Percentiles rank a stretch among this genome's conserved stretches.
Conservation (phyloP, 73 alveolate species). For the Paramecium tetraurelia region DNA sequence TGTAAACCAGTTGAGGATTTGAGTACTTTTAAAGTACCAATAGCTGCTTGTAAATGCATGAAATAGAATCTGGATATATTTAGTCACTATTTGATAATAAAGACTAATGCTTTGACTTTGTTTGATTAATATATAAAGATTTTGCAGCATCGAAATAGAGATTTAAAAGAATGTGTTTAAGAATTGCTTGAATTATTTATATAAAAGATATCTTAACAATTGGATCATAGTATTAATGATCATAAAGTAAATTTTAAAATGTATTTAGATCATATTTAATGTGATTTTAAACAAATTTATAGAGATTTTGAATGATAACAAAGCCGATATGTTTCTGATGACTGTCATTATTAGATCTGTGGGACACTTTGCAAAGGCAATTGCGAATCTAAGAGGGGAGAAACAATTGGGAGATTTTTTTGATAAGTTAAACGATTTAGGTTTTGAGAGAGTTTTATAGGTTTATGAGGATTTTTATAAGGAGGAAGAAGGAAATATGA, state of each 20-base stretch:
- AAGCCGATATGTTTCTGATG: neutral
- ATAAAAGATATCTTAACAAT: neutral
- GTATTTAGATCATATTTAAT: conserved; percentile 17
- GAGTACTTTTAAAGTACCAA: neutral
- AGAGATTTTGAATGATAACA: neutral
- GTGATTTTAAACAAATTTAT: conserved; percentile 33
- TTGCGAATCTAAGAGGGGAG: conserved; percentile 24
- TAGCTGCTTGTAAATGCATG: conserved; percentile 34
- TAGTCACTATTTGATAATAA: neutral
- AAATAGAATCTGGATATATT: conserved; percentile 4
- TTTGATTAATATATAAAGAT: conserved; percentile 17
- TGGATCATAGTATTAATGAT: neutral
- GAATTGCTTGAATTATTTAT: conserved; percentile 52
- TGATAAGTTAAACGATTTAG: conserved; percentile 41
- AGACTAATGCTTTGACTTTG: neutral
- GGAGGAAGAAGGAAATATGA: conserved; percentile 40
- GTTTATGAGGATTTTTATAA: conserved; percentile 35
- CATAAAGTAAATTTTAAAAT: conserved; percentile 3
- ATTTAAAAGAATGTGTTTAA: conserved; percentile 44
- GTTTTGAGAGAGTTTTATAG: conserved; percentile 27
- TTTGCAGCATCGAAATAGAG: conserved; percentile 47
- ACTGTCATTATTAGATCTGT: conserved; percentile 61
- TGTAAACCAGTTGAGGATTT: neutral
- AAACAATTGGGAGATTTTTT: conserved; percentile 34
- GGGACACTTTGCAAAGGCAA: conserved; percentile 52